These are phyloP conservation scores for Ephemerocybe angulata DNA, from an alignment of 768 basidiomycete genomes.

Conservation along the genomic window DNA sequence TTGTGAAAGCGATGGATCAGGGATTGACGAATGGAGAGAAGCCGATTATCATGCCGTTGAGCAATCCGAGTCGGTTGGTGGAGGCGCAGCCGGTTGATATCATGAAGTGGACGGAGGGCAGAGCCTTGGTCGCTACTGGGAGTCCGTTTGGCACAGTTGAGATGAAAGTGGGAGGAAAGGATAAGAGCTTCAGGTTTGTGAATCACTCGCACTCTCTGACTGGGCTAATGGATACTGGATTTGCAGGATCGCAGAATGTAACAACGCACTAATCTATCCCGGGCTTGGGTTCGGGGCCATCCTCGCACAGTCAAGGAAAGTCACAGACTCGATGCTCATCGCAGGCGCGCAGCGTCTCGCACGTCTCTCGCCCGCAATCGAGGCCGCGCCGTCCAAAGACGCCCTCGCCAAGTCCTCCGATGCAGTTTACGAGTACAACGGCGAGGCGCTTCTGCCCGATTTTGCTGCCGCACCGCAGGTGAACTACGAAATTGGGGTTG, in stretches of 20 bases:
- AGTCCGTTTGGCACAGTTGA: conserved; percentile 77
- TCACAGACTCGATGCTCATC: conserved; percentile 88
- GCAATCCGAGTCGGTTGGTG: conserved; percentile 73
- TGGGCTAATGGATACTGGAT: background rate
- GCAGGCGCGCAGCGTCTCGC: conserved; percentile 75
- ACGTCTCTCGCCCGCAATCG: conserved; percentile 60
- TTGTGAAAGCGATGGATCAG: conserved; percentile 61
- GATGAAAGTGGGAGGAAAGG: conserved; percentile 56
- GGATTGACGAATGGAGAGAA: conserved; percentile 34
- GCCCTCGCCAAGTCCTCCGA: background rate
- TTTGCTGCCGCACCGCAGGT: conserved; percentile 69
- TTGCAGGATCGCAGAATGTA: conserved; percentile 67
- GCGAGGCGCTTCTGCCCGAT: conserved; percentile 70
- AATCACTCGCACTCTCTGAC: background rate
- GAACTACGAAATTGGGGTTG: conserved; percentile 78
- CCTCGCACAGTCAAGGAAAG: conserved; percentile 53
- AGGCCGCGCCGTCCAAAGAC: conserved; percentile 19
- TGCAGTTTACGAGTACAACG: conserved; percentile 47
- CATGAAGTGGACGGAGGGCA: conserved; percentile 75
- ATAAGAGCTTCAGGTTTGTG: conserved; percentile 48
- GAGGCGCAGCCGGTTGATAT: conserved; percentile 73
- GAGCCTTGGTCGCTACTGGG: conserved; percentile 79
- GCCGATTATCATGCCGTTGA: conserved; percentile 82
- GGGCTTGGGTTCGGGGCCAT: conserved; percentile 83
- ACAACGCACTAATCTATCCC: conserved; percentile 81